These are phyloP conservation scores for Tulasnella calospora DNA, from an alignment of 768 basidiomycete genomes.

Conservation along the genomic window DNA sequence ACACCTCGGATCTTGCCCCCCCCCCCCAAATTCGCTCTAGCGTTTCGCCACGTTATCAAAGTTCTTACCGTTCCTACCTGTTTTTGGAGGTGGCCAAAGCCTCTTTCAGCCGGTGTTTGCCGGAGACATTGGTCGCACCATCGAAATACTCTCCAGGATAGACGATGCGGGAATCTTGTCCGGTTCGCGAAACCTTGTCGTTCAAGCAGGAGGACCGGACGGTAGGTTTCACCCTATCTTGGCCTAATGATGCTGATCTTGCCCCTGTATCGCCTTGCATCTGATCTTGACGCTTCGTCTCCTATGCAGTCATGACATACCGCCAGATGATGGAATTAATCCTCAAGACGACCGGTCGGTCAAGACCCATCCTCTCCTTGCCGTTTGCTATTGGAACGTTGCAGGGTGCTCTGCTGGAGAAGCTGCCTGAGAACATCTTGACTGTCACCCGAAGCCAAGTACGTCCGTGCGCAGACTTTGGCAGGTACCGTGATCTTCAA, in stretches of 20 bases:
- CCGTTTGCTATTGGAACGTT: conserved; percentile 59
- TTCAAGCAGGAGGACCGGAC: conserved; percentile 50
- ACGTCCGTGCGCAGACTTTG: conserved; percentile 20
- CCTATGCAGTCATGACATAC: conserved; percentile 59
- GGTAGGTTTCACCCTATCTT: conserved; percentile 37
- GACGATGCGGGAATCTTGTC: conserved; percentile 37
- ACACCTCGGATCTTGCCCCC: not conserved
- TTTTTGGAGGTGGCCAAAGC: conserved; percentile 63
- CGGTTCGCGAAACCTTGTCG: conserved; percentile 40
- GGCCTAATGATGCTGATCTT: not conserved
- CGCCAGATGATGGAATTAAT: conserved; percentile 62
- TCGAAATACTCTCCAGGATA: conserved; percentile 54
- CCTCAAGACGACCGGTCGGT: conserved; percentile 49
- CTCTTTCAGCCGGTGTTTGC: conserved; percentile 61
- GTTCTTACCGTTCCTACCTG: conserved; percentile 65
- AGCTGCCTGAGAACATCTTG: conserved; percentile 57
- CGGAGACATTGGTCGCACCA: conserved; percentile 57
- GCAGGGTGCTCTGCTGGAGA: conserved; percentile 63
- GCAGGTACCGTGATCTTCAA: not conserved
- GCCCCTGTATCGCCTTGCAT: not conserved
- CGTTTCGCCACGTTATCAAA: conserved; percentile 41
- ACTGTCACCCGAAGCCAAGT: conserved; percentile 70
- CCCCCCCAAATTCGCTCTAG: conserved; percentile 33
- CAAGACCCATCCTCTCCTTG: conserved; percentile 56
- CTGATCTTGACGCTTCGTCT: not conserved